Evolutionary conservation across 441 rosid genomes (phyloP), one percentile per base, ranked within the genome.

Genomic region (Jatropha podagrica): DNA sequence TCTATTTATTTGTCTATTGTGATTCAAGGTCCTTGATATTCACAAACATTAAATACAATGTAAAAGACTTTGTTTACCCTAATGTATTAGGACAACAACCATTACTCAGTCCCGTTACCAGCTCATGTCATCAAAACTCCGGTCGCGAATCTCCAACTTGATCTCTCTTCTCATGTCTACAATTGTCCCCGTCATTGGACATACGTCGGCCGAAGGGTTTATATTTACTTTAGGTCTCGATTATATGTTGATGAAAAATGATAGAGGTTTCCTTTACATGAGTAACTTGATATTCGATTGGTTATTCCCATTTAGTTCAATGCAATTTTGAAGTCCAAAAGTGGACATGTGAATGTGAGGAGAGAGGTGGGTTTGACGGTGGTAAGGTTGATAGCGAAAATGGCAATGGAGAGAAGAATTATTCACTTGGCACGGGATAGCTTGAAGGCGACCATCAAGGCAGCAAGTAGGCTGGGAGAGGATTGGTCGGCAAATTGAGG

Each of bases 101-200:
- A 42, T 15, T 48, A 46, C 68, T 38, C 87, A 59, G 0, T 63
- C 82, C 60, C 85, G 83, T 11, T 5, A 26, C 74, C 48, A 48
- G 44, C 59, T 81, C 44, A 86, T 91, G 93, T 58, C 78, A n/a
- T 72, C 82, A 4, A 73, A 82, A 65, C 80, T 87, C 54, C 82
- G 84, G 15, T 81, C 81, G 2, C 71, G 88, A 26, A 69, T 85
- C 56, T 63, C 74, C 71, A 90, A 87, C 23, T 79, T 89, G 14
- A 82, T 92, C 80, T 88, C 88, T 9, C 89, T 93, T 32, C 95
- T 96, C 4, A 85, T 93, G 95, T 93, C 90, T 0, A 91, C 93
- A 0, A 85, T 91, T 64, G 95, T 93, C 37, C 95, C 92, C 74
- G 81, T 93, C 48, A 79, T 85, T 2, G 95, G 98, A 63, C 93